phyloP scores from a whole-genome alignment of 164 flowering plant genomes.

The Sedum album region DNA sequence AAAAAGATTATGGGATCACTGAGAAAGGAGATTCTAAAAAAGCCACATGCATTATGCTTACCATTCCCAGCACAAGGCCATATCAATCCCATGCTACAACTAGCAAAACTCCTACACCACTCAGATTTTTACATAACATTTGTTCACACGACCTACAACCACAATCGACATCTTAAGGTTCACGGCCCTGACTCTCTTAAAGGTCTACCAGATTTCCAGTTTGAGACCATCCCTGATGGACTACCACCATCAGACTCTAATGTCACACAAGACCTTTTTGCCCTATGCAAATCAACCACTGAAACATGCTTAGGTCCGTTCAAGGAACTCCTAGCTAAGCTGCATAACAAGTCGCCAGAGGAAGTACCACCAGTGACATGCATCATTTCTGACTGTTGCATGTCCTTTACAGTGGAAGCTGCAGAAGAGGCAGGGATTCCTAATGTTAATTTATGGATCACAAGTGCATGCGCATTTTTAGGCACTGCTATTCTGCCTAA shows the following conservation, averaged over 20 bases:
- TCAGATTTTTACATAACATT: slow-evolving; percentile 10
- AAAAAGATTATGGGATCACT: not conserved
- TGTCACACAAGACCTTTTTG: slow-evolving; percentile 37
- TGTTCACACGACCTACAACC: slow-evolving; percentile 10
- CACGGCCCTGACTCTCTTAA: slow-evolving; percentile 28
- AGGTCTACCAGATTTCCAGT: slow-evolving; percentile 27
- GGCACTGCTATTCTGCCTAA: slow-evolving; percentile 26
- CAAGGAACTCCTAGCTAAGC: slow-evolving; percentile 17
- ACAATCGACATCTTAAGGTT: slow-evolving; percentile 27
- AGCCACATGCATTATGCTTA: slow-evolving; percentile 13
- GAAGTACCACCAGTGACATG: slow-evolving; percentile 27
- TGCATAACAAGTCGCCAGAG: slow-evolving; percentile 14
- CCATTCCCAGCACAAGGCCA: slow-evolving; percentile 16
- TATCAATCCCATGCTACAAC: slow-evolving; percentile 8
- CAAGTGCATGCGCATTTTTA: slow-evolving; percentile 47
- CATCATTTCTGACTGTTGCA: slow-evolving; percentile 33
- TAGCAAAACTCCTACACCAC: slow-evolving; percentile 11
- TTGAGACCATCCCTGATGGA: slow-evolving; percentile 43
- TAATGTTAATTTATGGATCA: slow-evolving; percentile 29
- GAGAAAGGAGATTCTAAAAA: not conserved
- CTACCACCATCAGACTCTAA: slow-evolving; percentile 20
- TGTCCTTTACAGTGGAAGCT: slow-evolving; percentile 38
- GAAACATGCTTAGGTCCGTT: slow-evolving; percentile 24
- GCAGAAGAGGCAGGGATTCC: slow-evolving; percentile 39
- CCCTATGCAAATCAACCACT: slow-evolving; percentile 24